Evolutionary conservation across 2,329 filamentous ascomycete species (phyloP).

Genomic region (Aspergillus persii): DNA sequence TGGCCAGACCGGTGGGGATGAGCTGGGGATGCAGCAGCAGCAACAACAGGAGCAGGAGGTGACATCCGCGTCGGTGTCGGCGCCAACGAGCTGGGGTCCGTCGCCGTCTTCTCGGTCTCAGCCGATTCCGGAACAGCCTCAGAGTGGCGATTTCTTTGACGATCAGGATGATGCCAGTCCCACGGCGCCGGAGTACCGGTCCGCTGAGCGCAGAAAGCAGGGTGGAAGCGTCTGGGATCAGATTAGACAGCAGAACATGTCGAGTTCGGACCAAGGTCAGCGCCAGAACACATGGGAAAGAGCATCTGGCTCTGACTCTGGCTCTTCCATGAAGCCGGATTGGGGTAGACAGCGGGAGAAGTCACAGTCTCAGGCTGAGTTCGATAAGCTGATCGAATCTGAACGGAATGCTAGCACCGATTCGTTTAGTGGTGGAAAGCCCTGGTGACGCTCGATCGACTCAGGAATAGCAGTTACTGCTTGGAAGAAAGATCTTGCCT

Average conservation of each 20-base stretch:
- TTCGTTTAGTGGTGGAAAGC: conserved; percentile 7
- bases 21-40: not conserved
- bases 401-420: conserved; percentile 33
- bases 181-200: conserved; percentile 32
- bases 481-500: not conserved
- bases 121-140: conserved; percentile 8
- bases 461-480: not conserved
- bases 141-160: conserved; percentile 30
- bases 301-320: not conserved
- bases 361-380: conserved; percentile 43
- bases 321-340: conserved; percentile 4
- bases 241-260: conserved; percentile 31
- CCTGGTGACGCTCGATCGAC: conserved; percentile 16
- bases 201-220: conserved; percentile 7
- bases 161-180: conserved; percentile 38
- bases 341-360: conserved; percentile 27
- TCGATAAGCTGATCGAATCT: conserved; percentile 43
- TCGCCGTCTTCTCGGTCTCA: not conserved
- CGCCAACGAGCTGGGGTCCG: not conserved
- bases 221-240: conserved; percentile 39
- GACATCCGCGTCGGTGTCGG: not conserved
- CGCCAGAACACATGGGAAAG: not conserved
- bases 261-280: not conserved
- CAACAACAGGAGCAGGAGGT: not conserved
- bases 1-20: no score